Percentiles rank a stretch among this genome's conserved stretches.
Conservation (phyloP, 1,139 yeast genomes). For the Wickerhamiella infanticola region DNA sequence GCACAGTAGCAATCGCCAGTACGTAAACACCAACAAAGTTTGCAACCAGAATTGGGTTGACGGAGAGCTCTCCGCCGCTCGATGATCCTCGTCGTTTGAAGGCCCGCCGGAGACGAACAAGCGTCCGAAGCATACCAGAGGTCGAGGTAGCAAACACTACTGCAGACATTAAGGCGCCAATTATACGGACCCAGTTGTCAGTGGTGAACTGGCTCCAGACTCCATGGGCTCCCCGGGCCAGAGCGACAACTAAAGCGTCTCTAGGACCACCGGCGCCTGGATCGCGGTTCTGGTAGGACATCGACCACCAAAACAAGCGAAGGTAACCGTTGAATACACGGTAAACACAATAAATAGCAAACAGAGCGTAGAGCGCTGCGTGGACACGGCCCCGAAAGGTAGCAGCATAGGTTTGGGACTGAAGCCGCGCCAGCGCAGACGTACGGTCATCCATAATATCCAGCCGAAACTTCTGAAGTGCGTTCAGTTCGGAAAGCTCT, state of each 20-base stretch:
- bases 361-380: constrained; percentile 20
- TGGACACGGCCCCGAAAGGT: constrained; percentile 23
- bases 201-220: constrained; percentile 9
- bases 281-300: constrained; percentile 14
- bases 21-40: constrained; percentile 68
- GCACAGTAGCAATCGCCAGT: constrained; percentile 61
- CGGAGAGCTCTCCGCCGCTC: constrained; percentile 1
- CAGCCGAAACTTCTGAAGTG: constrained; percentile 33
- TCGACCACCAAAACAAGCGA: constrained; percentile 15
- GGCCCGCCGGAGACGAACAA: constrained; percentile 8
- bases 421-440: constrained; percentile 16
- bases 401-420: constrained; percentile 17
- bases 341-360: constrained; percentile 52
- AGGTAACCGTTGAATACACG: constrained; percentile 34
- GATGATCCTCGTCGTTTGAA: constrained; percentile 3
- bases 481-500: constrained; percentile 54
- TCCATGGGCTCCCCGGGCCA: constrained; percentile 10
- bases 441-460: constrained; percentile 23
- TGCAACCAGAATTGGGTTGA: constrained; percentile 36
- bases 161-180: constrained; percentile 16
- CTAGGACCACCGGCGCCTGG: constrained; percentile 12
- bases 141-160: constrained; percentile 14
- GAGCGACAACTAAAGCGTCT: constrained; percentile 14
- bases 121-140: constrained; percentile 13
- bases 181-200: constrained; percentile 14